Percentiles rank a stretch among this genome's conserved stretches.
Evolutionary conservation across 1,284 basidiomycete genomes (phyloP).

Genomic region (Leccinum huronense): DNA sequence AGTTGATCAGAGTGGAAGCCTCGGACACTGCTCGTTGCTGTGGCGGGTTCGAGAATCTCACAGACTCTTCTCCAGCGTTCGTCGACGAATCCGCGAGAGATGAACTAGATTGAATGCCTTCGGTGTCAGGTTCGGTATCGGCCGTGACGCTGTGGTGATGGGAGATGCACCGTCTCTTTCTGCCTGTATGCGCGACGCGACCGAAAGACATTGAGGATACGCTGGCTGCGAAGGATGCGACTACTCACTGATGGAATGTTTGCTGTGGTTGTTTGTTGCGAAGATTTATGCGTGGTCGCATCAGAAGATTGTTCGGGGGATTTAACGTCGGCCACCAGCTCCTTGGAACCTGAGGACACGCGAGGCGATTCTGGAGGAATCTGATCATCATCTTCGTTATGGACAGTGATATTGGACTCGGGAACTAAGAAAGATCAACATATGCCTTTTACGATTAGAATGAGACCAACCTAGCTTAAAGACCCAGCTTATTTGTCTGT

Average conservation of each 20-base stretch:
- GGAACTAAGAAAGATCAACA: conserved; percentile 38
- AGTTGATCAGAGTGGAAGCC: not conserved
- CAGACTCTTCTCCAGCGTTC: not conserved
- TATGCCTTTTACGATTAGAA: conserved; percentile 5
- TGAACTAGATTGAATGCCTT: not conserved
- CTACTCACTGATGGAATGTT: conserved; percentile 44
- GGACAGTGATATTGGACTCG: conserved; percentile 59
- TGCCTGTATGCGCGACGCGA: conserved; percentile 52
- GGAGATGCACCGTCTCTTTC: not conserved
- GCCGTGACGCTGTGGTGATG: not conserved
- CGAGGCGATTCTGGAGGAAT: conserved; percentile 48
- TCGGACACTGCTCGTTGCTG: conserved; percentile 1
- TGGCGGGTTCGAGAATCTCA: not conserved
- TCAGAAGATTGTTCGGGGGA: conserved; percentile 48
- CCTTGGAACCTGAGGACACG: conserved; percentile 52
- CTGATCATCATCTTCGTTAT: conserved; percentile 55
- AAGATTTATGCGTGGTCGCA: conserved; percentile 49
- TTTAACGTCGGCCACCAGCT: conserved; percentile 60
- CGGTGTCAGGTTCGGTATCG: not conserved
- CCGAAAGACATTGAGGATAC: conserved; percentile 58
- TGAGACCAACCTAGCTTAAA: conserved; percentile 58
- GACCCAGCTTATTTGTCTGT: conserved; percentile 74
- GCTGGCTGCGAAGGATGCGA: conserved; percentile 47
- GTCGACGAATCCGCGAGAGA: not conserved
- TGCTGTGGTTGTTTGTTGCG: conserved; percentile 47